These are phyloP conservation scores for Verticillium alfalfae DNA, from an alignment of 2,329 filamentous ascomycete species.

Conservation along the genomic window DNA sequence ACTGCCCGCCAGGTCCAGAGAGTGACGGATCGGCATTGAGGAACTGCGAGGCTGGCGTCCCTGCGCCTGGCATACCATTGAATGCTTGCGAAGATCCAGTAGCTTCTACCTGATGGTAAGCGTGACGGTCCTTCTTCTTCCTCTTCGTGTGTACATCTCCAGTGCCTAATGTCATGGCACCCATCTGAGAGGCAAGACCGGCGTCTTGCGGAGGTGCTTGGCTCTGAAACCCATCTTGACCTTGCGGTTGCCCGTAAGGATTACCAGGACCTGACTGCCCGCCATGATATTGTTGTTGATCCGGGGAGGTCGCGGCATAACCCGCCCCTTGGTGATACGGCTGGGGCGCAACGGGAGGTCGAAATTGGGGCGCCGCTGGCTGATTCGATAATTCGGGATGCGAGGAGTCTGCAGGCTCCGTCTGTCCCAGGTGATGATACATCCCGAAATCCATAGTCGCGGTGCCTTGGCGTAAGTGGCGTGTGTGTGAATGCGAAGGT, in stretches of 20 bases:
- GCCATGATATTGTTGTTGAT: constrained; percentile 19
- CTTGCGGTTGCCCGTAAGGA: constrained; percentile 21
- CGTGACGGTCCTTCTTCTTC: constrained; percentile 94
- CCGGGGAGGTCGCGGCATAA: constrained; percentile 30
- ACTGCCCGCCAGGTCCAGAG: constrained; percentile 36
- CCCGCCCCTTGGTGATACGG: constrained; percentile 43
- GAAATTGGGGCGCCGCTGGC: constrained; percentile 49
- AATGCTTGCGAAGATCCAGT: constrained; percentile 63
- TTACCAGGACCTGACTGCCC: constrained; percentile 21
- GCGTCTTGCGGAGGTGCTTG: constrained; percentile 33
- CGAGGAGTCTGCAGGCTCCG: constrained; percentile 48
- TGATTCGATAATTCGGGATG: constrained; percentile 45
- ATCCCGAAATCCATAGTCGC: constrained; percentile 47
- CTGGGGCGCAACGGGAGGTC: constrained; percentile 46
- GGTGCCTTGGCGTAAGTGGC: background rate
- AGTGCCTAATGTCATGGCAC: constrained; percentile 62
- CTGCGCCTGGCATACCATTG: constrained; percentile 59
- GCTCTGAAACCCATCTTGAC: constrained; percentile 18
- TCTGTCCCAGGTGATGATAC: constrained; percentile 53
- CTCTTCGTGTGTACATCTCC: constrained; percentile 47
- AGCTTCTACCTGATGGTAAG: constrained; percentile 80
- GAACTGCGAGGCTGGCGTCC: constrained; percentile 39
- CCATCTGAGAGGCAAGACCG: constrained; percentile 67
- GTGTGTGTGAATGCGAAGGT: background rate
- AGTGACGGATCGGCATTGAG: constrained; percentile 19